A percentile compares a stretch with the other conserved stretches of the same genome.
Conservation (phyloP, 1,139 yeast species). For the Yamadazyma songkhlaensis region DNA sequence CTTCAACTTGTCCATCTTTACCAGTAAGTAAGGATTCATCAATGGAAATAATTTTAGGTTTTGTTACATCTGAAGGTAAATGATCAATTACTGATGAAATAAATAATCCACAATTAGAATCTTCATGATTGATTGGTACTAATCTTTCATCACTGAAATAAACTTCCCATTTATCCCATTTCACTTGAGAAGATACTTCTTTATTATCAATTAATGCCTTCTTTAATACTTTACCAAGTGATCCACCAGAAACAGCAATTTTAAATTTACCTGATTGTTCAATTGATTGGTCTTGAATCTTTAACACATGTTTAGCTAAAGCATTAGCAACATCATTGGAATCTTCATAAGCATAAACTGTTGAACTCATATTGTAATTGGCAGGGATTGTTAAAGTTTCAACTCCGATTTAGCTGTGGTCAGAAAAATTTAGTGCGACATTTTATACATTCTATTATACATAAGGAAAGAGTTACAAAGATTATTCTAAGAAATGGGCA, state of each 20-base stretch:
- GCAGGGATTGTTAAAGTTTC: no score
- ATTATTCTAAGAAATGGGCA: constrained; percentile 36
- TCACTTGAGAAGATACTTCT: constrained; percentile 40
- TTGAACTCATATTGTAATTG: constrained; percentile 26
- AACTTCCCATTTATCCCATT: constrained; percentile 70
- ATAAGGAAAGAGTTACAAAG: not conserved
- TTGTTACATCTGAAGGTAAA: constrained; percentile 24
- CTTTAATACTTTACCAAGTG: constrained; percentile 73
- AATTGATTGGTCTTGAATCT: constrained; percentile 54
- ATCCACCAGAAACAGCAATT: constrained; percentile 89
- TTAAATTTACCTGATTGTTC: constrained; percentile 45
- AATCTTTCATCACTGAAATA: constrained; percentile 73
- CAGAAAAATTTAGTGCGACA: not conserved
- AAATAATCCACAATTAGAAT: constrained; percentile 67
- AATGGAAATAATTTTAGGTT: constrained; percentile 50
- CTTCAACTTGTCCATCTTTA: constrained; percentile 40
- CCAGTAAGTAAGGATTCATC: constrained; percentile 48
- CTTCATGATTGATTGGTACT: constrained; percentile 64
- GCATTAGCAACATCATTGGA: constrained; percentile 58
- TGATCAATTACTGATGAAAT: constrained; percentile 52
- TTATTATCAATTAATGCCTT: constrained; percentile 63
- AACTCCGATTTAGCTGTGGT: not conserved
- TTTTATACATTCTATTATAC: constrained; percentile 1
- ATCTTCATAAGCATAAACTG: constrained; percentile 51
- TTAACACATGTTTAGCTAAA: constrained; percentile 53